Base-by-base conservation (phyloP, 2,329 filamentous ascomycete genomes). In the Apiospora kogelbergensis region DNA sequence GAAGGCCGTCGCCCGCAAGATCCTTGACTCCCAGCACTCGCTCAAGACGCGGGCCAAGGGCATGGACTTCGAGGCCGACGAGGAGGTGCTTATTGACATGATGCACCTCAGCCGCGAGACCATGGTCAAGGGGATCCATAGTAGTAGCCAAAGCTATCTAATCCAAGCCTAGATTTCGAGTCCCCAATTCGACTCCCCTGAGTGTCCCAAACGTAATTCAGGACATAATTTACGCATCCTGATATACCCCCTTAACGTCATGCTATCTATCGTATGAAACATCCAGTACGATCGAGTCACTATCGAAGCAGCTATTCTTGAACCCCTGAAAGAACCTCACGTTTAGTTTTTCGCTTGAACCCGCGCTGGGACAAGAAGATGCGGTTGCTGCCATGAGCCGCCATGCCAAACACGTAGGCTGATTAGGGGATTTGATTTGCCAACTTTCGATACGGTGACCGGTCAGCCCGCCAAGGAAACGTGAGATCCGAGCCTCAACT, bases 11-110 rank as follows among this genome's bases (percentile, higher is more conserved):
- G 70, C 67, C 4, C 42, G 37, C 7, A 37, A 65, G 37, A 22
- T 71, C 20, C 65, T 70, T 9, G 67, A 67, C 46, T 70, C 69
- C 60, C 69, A 65, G 11, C 37, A 41, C 17, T 37, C 22, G 41
- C 22, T 71, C 4, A 68, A 68, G 46, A 30, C 66, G 66, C 67
- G 63, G 60, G 60, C 57, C 26, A 48, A 57, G 20, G 67, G 26
- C n/a, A 46, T 71, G 53, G 67, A 71, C 40, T 70, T 70, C 17
- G 42, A 26, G 11, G 44, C 30, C 40, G 64, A 63, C 17, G 70
- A 68, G 22, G 68, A 69, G 22, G 22, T 63, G 42, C 15, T 45
- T 17, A 67, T 69, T 10, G 63, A 71, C 33, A 53, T 20, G 22
- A 66, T 65, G 22, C 44, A 68, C 45, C 26, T 68, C n/a, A 46